Evolutionary conservation across 2,329 filamentous ascomycete genomes (phyloP).

Genomic region (Colletotrichum musicola): DNA sequence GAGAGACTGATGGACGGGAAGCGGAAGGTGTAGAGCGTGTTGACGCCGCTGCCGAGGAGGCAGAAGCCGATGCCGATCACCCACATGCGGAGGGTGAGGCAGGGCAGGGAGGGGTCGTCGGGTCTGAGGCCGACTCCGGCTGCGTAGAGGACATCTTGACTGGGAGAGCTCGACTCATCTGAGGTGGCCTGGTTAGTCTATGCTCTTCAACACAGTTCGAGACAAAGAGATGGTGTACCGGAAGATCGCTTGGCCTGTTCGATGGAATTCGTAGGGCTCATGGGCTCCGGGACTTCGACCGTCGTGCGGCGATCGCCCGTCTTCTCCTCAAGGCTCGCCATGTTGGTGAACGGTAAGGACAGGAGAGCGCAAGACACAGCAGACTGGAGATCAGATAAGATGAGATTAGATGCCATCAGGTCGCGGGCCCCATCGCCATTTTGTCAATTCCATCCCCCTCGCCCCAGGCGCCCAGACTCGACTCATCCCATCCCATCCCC

Average conservation of each 20-base stretch:
- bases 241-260: constrained; percentile 22
- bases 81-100: constrained; percentile 55
- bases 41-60: constrained; percentile 52
- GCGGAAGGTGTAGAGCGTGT: constrained; percentile 56
- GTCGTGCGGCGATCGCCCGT: not conserved
- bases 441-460: constrained; percentile 4
- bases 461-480: not conserved
- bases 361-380: not conserved
- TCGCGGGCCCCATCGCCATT: not conserved
- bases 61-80: constrained; percentile 53
- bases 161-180: constrained; percentile 34
- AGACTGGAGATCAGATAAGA: constrained; percentile 24
- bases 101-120: constrained; percentile 47
- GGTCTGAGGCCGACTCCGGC: constrained; percentile 47
- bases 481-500: too few relatives aligned
- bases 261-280: constrained; percentile 9
- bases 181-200: not conserved
- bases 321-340: constrained; percentile 11
- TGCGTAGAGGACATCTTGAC: constrained; percentile 45
- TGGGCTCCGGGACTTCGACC: not conserved
- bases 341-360: not conserved
- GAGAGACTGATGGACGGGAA: constrained; percentile 50
- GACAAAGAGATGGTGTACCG: not conserved
- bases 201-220: not conserved
- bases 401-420: constrained; percentile 25